These are phyloP conservation scores for Thelonectria blattea DNA, from an alignment of 2,329 filamentous ascomycete genomes.

Conservation along the genomic window DNA sequence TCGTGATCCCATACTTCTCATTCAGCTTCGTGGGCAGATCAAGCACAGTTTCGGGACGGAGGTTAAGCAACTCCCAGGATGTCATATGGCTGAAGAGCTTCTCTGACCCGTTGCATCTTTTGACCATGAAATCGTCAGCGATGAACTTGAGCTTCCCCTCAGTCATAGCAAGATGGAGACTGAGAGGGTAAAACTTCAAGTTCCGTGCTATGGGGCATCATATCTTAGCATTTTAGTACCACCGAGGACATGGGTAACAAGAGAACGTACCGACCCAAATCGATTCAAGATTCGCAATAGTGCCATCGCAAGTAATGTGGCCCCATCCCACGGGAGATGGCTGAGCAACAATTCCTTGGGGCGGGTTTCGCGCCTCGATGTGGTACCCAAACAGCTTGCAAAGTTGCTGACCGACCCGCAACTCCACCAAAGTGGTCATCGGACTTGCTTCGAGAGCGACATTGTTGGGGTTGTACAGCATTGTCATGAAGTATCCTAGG, in stretches of 20 bases:
- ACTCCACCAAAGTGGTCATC: conserved; percentile 51
- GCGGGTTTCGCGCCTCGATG: conserved; percentile 35
- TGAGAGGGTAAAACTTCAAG: conserved; percentile 54
- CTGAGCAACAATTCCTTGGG: conserved; percentile 19
- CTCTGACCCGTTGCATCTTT: conserved; percentile 41
- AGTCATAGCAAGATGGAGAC: conserved; percentile 44
- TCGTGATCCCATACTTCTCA: conserved; percentile 48
- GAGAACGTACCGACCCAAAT: conserved; percentile 46
- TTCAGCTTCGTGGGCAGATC: conserved; percentile 48
- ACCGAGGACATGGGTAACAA: not conserved
- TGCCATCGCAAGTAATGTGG: conserved; percentile 53
- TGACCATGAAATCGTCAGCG: conserved; percentile 46
- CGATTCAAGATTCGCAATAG: conserved; percentile 55
- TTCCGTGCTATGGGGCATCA: conserved; percentile 46
- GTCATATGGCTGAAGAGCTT: conserved; percentile 46
- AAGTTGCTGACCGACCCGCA: conserved; percentile 52
- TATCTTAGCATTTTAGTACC: conserved; percentile 17
- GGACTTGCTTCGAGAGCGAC: conserved; percentile 54
- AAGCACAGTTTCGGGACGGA: conserved; percentile 47
- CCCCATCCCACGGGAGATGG: conserved; percentile 46
- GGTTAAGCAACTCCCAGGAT: conserved; percentile 54
- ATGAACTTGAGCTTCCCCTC: conserved; percentile 45
- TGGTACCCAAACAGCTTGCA: conserved; percentile 54
- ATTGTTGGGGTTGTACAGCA: conserved; percentile 59
- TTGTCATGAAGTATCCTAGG: conserved; percentile 55